Evolutionary conservation across 257 asterid genomes (phyloP).

Genomic region (Lycium barbarum): DNA sequence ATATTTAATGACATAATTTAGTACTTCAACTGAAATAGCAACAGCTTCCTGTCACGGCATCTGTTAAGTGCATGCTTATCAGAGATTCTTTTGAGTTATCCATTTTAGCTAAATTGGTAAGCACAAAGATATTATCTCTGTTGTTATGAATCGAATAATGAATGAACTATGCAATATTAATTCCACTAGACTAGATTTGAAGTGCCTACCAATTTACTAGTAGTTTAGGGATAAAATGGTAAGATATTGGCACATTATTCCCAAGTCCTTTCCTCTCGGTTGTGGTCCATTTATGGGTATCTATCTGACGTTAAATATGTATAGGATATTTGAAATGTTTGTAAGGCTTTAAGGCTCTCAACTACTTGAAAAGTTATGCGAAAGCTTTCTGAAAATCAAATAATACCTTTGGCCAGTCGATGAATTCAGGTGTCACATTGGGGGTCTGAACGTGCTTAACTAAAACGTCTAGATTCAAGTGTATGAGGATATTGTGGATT

Average conservation of each 20-base stretch:
- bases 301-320: not conserved
- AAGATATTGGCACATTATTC: not conserved
- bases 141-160: not conserved
- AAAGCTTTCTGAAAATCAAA: conserved; percentile 1
- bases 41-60: not conserved
- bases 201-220: not conserved
- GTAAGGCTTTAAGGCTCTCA: not conserved
- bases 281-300: not conserved
- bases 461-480: not conserved
- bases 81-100: not conserved
- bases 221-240: not conserved
- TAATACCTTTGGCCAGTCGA: conserved; percentile 5
- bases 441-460: not conserved
- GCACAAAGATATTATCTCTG: not conserved
- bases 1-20: not conserved
- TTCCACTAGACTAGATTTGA: not conserved
- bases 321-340: not conserved
- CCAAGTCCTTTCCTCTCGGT: not conserved
- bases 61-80: conserved; percentile 8
- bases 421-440: not conserved
- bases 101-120: conserved; percentile 3
- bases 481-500: not conserved
- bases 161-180: not conserved
- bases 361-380: conserved; percentile 2
- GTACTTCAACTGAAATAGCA: conserved; percentile 10